phyloP scores from a whole-genome alignment of 2,329 filamentous ascomycete species.

The Malbranchea zuffiana region DNA sequence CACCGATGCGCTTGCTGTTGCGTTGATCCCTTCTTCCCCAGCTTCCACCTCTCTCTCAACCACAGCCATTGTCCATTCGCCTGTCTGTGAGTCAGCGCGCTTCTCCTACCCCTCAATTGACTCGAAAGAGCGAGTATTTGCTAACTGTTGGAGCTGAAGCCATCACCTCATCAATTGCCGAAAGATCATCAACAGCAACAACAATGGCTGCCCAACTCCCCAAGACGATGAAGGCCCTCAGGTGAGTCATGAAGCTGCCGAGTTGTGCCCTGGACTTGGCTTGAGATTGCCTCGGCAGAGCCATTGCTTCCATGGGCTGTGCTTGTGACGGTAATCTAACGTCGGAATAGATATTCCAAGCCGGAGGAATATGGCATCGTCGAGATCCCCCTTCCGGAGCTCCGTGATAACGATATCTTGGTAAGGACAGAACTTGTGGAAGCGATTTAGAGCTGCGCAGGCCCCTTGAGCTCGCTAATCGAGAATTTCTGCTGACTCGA shows the following conservation, averaged over 20 bases:
- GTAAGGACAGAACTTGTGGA: constrained; percentile 22
- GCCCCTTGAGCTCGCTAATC: background rate
- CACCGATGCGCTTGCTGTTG: background rate
- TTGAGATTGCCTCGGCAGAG: too few species aligned
- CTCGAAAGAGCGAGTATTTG: background rate
- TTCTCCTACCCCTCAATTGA: background rate
- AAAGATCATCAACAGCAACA: constrained; percentile 8
- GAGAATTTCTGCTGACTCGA: constrained; percentile 14
- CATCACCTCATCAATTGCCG: background rate
- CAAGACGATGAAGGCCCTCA: constrained; percentile 51
- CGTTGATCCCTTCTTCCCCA: too few species aligned
- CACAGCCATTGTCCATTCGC: background rate
- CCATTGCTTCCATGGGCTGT: background rate
- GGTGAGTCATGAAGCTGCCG: too few species aligned
- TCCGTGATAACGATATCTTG: constrained; percentile 50
- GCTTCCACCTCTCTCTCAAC: constrained; percentile 1
- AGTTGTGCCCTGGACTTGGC: too few species aligned
- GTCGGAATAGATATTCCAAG: constrained; percentile 45
- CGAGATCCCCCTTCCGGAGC: constrained; percentile 49
- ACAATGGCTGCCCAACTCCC: constrained; percentile 34
- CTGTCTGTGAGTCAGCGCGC: constrained; percentile 5
- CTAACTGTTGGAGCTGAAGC: background rate
- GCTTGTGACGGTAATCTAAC: too few species aligned
- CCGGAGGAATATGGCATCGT: constrained; percentile 52
- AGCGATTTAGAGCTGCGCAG: background rate